Evolutionary conservation across 106 monocot genomes (phyloP), one percentile per base, ranked within the genome.

Genomic region (Apostasia shenzhenica): DNA sequence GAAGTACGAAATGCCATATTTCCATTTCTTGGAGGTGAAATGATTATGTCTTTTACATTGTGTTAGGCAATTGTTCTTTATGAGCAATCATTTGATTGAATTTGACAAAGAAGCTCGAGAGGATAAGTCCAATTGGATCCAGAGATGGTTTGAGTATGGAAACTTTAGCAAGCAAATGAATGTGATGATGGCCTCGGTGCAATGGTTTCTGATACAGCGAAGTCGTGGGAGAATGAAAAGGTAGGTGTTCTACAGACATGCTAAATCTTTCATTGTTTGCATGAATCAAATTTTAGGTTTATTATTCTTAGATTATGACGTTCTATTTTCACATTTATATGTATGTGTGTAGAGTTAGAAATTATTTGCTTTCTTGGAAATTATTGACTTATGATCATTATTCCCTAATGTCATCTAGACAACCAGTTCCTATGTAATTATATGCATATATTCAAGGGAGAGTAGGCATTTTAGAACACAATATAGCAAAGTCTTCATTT

Each of bases 231-330:
- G 67, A 67, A 83, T 59, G 83, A 94, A 70, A 26, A 88, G 94
- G 61, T 47, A 61, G 11, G 73, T 82, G 26, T 94, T 91, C 53
- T 79, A 63, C 59, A 81, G 85, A 6, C 81, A 87, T 53, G 83
- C 68, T 14, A 70, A 88, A 59, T 78, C 79, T 43, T 94, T 94
- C 68, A 91, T 87, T 78, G 75, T 76, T 59, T 76, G 79, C 59
- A 94, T 94, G 94, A 85, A 81, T 64, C 83, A 83, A 45, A 69
- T 94, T 55, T 88, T 85, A 94, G 94, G 94, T 94, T 69, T 53
- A 41, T 38, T 48, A 13, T 62, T 62, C 4, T 62, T n/a, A 62
- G 12, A 10, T 44, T 45, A 45, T 13, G 12, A 45, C 5, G 11
- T 52, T 6, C 6, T 52, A 11, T n/a, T 8, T 39, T 39, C 41